Percentiles rank a stretch among this genome's conserved stretches.
Evolutionary conservation across 768 basidiomycete species (phyloP).

Genomic region (Naematelia aurantialba): DNA sequence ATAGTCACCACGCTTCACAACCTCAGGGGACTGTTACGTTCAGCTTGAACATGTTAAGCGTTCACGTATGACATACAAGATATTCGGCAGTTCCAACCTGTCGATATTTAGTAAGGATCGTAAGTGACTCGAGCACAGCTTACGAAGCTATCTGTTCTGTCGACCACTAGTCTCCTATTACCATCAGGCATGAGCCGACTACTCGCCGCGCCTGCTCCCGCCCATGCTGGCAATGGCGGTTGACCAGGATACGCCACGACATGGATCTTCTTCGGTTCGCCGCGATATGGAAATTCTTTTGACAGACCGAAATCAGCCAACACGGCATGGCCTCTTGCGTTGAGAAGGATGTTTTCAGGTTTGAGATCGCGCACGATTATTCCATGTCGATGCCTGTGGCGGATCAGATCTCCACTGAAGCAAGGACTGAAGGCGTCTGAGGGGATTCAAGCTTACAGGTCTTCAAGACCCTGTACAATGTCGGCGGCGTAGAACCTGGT

Average conservation of each 20-base stretch:
- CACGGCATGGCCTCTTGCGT: slow-evolving; percentile 89
- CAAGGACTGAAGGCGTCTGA: too few species aligned
- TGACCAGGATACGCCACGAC: slow-evolving; percentile 28
- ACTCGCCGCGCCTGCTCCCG: slow-evolving; percentile 30
- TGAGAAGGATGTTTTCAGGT: slow-evolving; percentile 87
- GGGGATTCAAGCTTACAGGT: slow-evolving; percentile 61
- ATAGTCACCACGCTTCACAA: slow-evolving; percentile 71
- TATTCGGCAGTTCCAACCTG: slow-evolving; percentile 43
- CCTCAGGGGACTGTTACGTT: slow-evolving; percentile 69
- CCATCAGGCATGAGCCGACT: slow-evolving; percentile 16
- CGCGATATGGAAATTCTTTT: slow-evolving; percentile 35
- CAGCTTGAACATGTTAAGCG: background rate
- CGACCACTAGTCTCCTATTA: slow-evolving; percentile 18
- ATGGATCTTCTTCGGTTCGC: slow-evolving; percentile 29
- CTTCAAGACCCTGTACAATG: slow-evolving; percentile 90
- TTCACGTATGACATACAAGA: slow-evolving; percentile 27
- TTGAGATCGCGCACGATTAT: slow-evolving; percentile 98
- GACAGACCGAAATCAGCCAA: slow-evolving; percentile 84
- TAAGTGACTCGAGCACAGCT: too few species aligned
- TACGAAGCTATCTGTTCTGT: slow-evolving; percentile 36
- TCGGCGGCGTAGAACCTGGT: slow-evolving; percentile 97
- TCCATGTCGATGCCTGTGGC: slow-evolving; percentile 66
- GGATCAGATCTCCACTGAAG: background rate
- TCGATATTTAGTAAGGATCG: too few species aligned
- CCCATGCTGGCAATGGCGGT: slow-evolving; percentile 30